Conservation (phyloP, 2,329 filamentous ascomycete genomes). For the Ophioceras dolichostomum region DNA sequence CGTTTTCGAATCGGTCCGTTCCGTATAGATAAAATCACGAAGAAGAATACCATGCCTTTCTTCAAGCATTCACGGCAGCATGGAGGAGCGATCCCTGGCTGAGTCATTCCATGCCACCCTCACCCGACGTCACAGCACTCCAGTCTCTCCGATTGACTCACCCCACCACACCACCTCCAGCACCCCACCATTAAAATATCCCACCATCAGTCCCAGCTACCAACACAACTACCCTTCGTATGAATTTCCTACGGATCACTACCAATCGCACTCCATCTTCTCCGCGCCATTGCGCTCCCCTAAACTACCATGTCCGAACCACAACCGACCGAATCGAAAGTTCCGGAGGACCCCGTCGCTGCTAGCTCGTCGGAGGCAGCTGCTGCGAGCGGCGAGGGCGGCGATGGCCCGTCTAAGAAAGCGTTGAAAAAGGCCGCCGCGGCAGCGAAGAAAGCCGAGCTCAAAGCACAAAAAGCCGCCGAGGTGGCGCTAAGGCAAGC, state of each 20-base stretch:
- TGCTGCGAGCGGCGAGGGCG: conserved; percentile 17
- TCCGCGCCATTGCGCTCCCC: too few species aligned
- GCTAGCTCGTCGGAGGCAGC: not conserved
- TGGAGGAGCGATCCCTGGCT: too few species aligned
- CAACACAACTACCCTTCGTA: not conserved
- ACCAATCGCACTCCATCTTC: too few species aligned
- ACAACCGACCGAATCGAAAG: conserved; percentile 1
- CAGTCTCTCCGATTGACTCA: conserved; percentile 2
- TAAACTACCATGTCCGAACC: conserved; percentile 2
- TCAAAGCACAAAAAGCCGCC: conserved; percentile 61
- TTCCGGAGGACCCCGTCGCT: conserved; percentile 1
- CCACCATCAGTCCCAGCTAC: too few species aligned
- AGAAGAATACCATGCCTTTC: too few species aligned
- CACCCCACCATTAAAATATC: conserved; percentile 1
- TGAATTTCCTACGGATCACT: too few species aligned
- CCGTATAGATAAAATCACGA: too few species aligned
- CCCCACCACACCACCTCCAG: conserved; percentile 1
- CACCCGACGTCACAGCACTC: too few species aligned
- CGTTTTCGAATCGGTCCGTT: too few species aligned
- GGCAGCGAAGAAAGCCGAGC: conserved; percentile 81
- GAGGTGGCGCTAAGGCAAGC: conserved; percentile 50
- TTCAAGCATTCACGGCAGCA: too few species aligned
- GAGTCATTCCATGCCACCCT: too few species aligned
- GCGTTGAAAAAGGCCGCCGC: conserved; percentile 73
- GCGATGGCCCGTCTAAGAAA: conserved; percentile 56